Conservation (phyloP, 768 basidiomycete species). For the Trametes sanguinea region DNA sequence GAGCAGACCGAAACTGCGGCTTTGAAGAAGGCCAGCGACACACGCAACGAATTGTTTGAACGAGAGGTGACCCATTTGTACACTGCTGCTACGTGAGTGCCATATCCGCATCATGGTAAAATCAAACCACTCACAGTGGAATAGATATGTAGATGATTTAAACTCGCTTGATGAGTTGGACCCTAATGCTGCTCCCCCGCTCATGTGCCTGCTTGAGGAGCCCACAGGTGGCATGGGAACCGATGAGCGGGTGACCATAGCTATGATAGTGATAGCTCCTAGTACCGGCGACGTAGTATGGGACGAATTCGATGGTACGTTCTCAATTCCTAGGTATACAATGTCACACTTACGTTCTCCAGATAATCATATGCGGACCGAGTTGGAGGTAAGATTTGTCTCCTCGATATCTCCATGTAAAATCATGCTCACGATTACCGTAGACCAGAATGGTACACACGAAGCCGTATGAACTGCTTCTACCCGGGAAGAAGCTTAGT, state of each 20-base stretch:
- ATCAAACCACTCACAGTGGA: too few species aligned
- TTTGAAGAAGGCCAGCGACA: slow-evolving; percentile 81
- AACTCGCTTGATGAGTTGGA: slow-evolving; percentile 66
- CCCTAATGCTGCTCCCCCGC: slow-evolving; percentile 58
- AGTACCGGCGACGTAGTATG: slow-evolving; percentile 92
- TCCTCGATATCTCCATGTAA: too few species aligned
- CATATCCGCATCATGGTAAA: not conserved
- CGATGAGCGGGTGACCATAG: slow-evolving; percentile 54
- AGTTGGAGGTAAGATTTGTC: slow-evolving; percentile 68
- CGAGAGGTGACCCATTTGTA: slow-evolving; percentile 77
- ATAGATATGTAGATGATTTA: slow-evolving; percentile 82
- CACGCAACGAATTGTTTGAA: slow-evolving; percentile 70
- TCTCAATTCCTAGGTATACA: not conserved
- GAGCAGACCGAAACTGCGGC: slow-evolving; percentile 87
- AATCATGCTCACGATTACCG: not conserved
- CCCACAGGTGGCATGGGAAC: slow-evolving; percentile 41
- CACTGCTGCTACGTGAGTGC: slow-evolving; percentile 81
- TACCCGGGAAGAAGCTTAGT: slow-evolving; percentile 61
- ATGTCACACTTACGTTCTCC: not conserved
- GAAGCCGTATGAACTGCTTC: slow-evolving; percentile 77
- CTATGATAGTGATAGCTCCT: slow-evolving; percentile 78
- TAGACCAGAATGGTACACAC: slow-evolving; percentile 88
- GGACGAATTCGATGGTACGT: slow-evolving; percentile 83
- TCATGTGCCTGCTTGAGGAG: slow-evolving; percentile 75
- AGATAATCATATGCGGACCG: slow-evolving; percentile 85